These are phyloP conservation scores for Solanum chacoense DNA, from an alignment of 305 asterid genomes.

Conservation along the genomic window DNA sequence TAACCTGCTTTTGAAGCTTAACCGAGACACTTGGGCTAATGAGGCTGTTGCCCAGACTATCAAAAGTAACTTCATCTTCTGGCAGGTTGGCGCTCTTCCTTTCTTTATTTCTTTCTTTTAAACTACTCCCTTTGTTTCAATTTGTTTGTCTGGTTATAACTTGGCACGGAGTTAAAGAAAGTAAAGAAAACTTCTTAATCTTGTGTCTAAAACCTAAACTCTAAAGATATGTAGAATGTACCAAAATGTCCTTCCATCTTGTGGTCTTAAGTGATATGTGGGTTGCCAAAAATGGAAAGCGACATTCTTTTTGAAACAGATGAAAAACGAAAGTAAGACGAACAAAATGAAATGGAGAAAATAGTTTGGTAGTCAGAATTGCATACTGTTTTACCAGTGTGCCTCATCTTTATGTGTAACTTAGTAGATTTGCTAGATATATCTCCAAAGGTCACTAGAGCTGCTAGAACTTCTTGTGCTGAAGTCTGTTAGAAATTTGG, in stretches of 20 bases:
- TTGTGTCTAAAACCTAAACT: not conserved
- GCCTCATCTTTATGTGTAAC: not conserved
- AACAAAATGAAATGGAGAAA: not conserved
- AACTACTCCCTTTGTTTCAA: not conserved
- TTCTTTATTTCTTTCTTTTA: slow-evolving; percentile 6
- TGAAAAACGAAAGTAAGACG: not conserved
- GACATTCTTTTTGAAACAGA: not conserved
- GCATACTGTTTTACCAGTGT: not conserved
- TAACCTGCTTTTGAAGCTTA: slow-evolving; percentile 47
- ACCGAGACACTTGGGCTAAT: slow-evolving; percentile 98
- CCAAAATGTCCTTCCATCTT: not conserved
- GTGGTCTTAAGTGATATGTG: not conserved
- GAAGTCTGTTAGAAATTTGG: not conserved
- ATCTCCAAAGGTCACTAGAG: not conserved
- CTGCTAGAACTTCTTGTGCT: not conserved
- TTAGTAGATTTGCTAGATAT: not conserved
- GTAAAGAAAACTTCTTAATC: not conserved
- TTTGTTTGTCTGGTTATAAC: not conserved
- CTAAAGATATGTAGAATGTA: not conserved
- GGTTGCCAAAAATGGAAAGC: not conserved
- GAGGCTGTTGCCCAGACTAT: slow-evolving; percentile 98
- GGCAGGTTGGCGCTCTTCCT: slow-evolving; percentile 64
- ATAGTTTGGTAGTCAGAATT: not conserved
- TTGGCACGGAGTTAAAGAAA: not conserved
- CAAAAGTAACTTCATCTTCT: slow-evolving; percentile 80